Base-by-base conservation (phyloP, 352 stramenopile species). In the Phytophthora podocarpi region DNA sequence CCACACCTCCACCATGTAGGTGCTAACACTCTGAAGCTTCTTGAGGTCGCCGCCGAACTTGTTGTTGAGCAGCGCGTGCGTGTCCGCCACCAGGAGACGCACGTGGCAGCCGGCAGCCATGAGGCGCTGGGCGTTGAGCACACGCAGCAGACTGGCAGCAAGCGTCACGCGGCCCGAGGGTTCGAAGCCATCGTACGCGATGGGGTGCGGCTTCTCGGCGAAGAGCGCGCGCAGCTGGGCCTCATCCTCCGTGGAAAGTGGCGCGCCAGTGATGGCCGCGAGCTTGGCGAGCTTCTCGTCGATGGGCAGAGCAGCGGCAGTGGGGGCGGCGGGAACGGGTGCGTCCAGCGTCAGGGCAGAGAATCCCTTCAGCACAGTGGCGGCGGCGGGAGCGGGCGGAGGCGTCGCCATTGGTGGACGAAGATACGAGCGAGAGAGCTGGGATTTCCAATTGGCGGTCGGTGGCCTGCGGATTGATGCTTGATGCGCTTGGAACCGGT, bases 1-100 rank as follows among this genome's bases (percentile, higher is more conserved):
- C 98, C 98, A 99, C 21, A 99, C 97, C 63, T 99, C 96, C 43
- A 99, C 96, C 74, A 99, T 96, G 83, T 99, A 99, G 27, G 90
- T 68, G 16, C 82, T 89, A 18, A 98, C 89, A 31, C 72, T 95
- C 57, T 93, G 83, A 59, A 99, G 98, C 82, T 99, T 99, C 67
- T 98, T 96, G 7, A 98, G 76, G 74, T 99, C 97, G 43, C 97
- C 97, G 49, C 96, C 97, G 83, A 99, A 99, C 82, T 99, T 99
- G 83, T 99, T 98, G 78, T 99, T 99, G 77, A 99, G 97, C 58
- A 99, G 82, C 20, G 97, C 98, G 81, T 99, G 99, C 85, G 97
- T 98, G 82, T 99, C 98, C 5, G 97, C 98, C 9, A 99, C 96
- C 86, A 97, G 98, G 67, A 99, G 98, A 68, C 97, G 95, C 70